Base-by-base conservation (phyloP, 371 early-diverging fungal genomes). In the Blakeslea trispora region DNA sequence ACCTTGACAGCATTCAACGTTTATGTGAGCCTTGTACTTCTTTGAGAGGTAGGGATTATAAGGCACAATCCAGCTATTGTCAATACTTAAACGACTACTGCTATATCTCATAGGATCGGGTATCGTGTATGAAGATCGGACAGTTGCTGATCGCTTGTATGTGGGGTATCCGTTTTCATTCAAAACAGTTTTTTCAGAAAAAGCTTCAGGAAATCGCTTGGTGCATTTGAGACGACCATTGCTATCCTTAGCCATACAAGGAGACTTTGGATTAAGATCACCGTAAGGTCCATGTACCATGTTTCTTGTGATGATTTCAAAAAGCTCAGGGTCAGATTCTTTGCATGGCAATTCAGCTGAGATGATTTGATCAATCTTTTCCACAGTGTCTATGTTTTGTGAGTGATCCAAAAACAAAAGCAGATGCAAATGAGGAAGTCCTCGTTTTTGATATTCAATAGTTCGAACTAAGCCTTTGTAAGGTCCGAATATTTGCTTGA, bases 1-100 rank as follows among this genome's bases (percentile, higher is more conserved):
- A 5, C 59, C 50, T 1, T 48, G 15, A 42, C 73, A 72, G 8
- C 69, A 61, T 45, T 71, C 70, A 0, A 73, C 67, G 50, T 77
- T 71, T n/a, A 71, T 68, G 39, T 73, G 70, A 0, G 69, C 66
- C 47, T 69, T 55, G 56, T 71, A 77, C 52, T 72, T 77, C 1
- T 69, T 64, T 8, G 34, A 18, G 6, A 77, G 52, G 18, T 53
- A 71, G 0, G 35, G 64, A 23, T 69, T 77, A 23, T 71, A 46
- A 0, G 69, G 73, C 2, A 72, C 63, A 10, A 71, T 52, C 66
- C 63, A 71, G 3, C 59, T 14, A 32, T 77, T 69, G 52, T 72
- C 62, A 14, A 64, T 52, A 11, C 31, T 22, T 15, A 23, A 3
- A 10, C 45, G 21, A 35, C 14, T n/a, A n/a, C n/a, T n/a, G n/a